phyloP scores from a whole-genome alignment of 495 filamentous ascomycete species.

The Aspergillus steynii region DNA sequence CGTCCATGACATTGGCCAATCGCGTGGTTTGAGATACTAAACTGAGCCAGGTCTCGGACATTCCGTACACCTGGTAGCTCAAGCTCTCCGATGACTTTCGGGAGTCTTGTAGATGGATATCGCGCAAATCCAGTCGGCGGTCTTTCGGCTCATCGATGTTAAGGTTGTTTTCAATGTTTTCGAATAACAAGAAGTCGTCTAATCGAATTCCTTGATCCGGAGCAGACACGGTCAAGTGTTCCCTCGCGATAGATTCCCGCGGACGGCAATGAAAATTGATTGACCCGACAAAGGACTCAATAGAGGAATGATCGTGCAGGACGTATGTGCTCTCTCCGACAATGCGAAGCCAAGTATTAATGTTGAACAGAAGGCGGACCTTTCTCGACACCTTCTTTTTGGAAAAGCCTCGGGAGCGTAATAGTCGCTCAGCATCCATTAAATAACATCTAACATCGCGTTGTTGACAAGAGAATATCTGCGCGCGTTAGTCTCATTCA shows the following conservation, averaged over 20 bases:
- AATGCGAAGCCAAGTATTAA: conserved; percentile 39
- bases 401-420: conserved; percentile 30
- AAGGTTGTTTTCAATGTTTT: conserved; percentile 31
- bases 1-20: conserved; percentile 35
- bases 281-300: conserved; percentile 25
- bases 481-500: background rate
- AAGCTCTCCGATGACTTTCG: conserved; percentile 31
- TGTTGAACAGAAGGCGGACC: conserved; percentile 35
- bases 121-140: conserved; percentile 22
- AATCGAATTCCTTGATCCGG: conserved; percentile 14
- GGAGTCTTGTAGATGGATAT: conserved; percentile 38
- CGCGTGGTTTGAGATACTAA: conserved; percentile 37
- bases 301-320: conserved; percentile 32
- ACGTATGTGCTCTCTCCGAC: conserved; percentile 39
- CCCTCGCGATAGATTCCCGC: background rate
- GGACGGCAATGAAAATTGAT: conserved; percentile 21
- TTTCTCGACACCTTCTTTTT: conserved; percentile 35
- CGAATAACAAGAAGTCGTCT: conserved; percentile 38
- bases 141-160: conserved; percentile 40
- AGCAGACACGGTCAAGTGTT: background rate
- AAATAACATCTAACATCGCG: conserved; percentile 35
- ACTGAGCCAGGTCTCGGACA: conserved; percentile 40
- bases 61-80: conserved; percentile 36
- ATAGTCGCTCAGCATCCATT: conserved; percentile 34
- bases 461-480: conserved; percentile 38